These are phyloP conservation scores for Saccharomycopsis sp. DNA, from an alignment of 805 yeast genomes.

Conservation along the genomic window DNA sequence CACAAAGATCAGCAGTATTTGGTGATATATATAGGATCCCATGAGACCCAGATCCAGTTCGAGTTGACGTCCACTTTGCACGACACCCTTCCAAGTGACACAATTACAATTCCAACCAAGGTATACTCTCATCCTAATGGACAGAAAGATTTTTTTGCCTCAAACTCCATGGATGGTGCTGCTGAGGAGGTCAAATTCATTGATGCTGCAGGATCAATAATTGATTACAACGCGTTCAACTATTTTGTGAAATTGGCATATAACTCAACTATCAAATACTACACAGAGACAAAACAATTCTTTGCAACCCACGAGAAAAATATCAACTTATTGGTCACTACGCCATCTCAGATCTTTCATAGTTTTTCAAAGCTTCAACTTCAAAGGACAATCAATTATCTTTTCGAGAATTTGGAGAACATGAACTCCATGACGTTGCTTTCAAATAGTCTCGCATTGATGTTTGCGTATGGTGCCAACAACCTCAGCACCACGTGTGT, in stretches of 20 bases:
- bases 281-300: conserved; percentile 21
- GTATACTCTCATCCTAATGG: conserved; percentile 47
- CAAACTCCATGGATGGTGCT: conserved; percentile 29
- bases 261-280: conserved; percentile 38
- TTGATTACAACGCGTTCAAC: conserved; percentile 62
- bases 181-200: conserved; percentile 55
- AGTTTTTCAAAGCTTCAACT: conserved; percentile 63
- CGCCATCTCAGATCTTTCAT: conserved; percentile 35
- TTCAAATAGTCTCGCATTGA: conserved; percentile 60
- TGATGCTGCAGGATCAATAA: conserved; percentile 48
- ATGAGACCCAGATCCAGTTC: conserved; percentile 64
- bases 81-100: conserved; percentile 71
- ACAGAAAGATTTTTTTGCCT: conserved; percentile 27
- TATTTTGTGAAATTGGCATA: conserved; percentile 45
- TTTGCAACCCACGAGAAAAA: conserved; percentile 28
- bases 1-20: conserved; percentile 22
- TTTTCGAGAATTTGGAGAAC: conserved; percentile 59
- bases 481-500: conserved; percentile 57
- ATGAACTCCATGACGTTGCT: conserved; percentile 65
- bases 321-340: conserved; percentile 64
- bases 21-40: conserved; percentile 77
- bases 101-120: conserved; percentile 66
- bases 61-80: conserved; percentile 43
- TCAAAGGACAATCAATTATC: conserved; percentile 67
- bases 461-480: conserved; percentile 63